Conservation (phyloP, 140 eudicot genomes). For the Cichorium intybus region DNA sequence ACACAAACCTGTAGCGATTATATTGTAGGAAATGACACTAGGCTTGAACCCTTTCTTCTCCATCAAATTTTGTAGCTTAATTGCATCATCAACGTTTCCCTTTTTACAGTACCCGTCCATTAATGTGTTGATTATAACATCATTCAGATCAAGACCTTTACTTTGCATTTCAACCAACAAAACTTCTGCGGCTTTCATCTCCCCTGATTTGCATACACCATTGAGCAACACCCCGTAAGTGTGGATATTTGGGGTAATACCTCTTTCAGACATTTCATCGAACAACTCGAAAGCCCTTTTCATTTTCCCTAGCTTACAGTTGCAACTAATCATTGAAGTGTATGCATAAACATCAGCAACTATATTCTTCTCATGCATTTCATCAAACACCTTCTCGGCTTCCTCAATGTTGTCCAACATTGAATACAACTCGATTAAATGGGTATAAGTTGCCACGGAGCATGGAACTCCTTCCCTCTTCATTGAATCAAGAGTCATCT, state of each 20-base stretch:
- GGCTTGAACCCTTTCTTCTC: slow-evolving; percentile 65
- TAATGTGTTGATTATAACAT: slow-evolving; percentile 56
- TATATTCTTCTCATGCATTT: slow-evolving; percentile 55
- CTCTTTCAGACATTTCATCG: slow-evolving; percentile 63
- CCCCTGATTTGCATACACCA: slow-evolving; percentile 70
- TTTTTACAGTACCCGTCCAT: slow-evolving; percentile 80
- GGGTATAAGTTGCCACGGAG: slow-evolving; percentile 58
- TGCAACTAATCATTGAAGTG: slow-evolving; percentile 50
- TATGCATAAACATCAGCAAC: slow-evolving; percentile 51
- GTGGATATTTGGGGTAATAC: slow-evolving; percentile 50
- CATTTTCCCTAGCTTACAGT: slow-evolving; percentile 47
- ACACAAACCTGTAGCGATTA: slow-evolving; percentile 59
- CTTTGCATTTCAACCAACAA: slow-evolving; percentile 68
- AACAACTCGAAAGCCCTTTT: slow-evolving; percentile 61
- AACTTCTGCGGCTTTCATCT: slow-evolving; percentile 71
- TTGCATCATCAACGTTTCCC: slow-evolving; percentile 69
- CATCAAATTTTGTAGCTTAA: slow-evolving; percentile 53
- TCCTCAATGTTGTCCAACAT: slow-evolving; percentile 37
- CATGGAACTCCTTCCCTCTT: slow-evolving; percentile 40
- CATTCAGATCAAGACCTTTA: slow-evolving; percentile 58
- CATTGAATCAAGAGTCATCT: slow-evolving; percentile 49
- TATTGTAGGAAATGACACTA: slow-evolving; percentile 45
- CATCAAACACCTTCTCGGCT: slow-evolving; percentile 56
- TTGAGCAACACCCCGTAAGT: slow-evolving; percentile 66
- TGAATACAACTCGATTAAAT: slow-evolving; percentile 43